Evolutionary conservation across 2,329 filamentous ascomycete genomes (phyloP).

Genomic region (Cladosporium sp.): DNA sequence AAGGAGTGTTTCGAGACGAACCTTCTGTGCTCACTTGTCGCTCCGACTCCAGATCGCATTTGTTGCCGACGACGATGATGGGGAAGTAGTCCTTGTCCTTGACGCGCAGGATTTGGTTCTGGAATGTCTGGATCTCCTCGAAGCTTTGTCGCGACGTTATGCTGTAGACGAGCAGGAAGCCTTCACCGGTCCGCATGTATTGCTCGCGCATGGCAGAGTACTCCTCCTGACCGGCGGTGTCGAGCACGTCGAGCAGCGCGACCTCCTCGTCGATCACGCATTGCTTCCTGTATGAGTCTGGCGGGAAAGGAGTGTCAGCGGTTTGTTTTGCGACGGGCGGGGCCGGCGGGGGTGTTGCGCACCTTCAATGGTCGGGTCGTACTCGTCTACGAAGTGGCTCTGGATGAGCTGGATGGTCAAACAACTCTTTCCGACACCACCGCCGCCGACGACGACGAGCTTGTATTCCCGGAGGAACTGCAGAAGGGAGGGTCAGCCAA

Average conservation of each 20-base stretch:
- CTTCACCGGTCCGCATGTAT: slow-evolving; percentile 98
- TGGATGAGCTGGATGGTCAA: slow-evolving; percentile 80
- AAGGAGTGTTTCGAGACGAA: slow-evolving; percentile 41
- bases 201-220: slow-evolving; percentile 99
- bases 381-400: slow-evolving; percentile 98
- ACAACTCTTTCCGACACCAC: slow-evolving; percentile 98
- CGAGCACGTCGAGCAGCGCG: slow-evolving; percentile 92
- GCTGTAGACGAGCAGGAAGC: slow-evolving; percentile 95
- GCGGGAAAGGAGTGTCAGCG: slow-evolving; percentile 19
- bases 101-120: slow-evolving; percentile 95
- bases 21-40: slow-evolving; percentile 88
- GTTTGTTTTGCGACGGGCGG: background rate
- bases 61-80: slow-evolving; percentile 98
- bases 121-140: slow-evolving; percentile 97
- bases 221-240: slow-evolving; percentile 97
- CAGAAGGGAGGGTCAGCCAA: slow-evolving; percentile 7
- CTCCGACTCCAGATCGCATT: slow-evolving; percentile 94
- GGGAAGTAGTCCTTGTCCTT: slow-evolving; percentile 99
- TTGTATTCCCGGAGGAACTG: slow-evolving; percentile 51
- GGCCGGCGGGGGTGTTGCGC: slow-evolving; percentile 27
- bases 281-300: slow-evolving; percentile 99
- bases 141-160: slow-evolving; percentile 97
- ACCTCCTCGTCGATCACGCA: slow-evolving; percentile 98
- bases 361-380: slow-evolving; percentile 99
- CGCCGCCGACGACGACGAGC: slow-evolving; percentile 88